Percentiles rank a stretch among this genome's conserved stretches.
phyloP scores from a whole-genome alignment of 768 basidiomycete species.

The Kwoniella botswanensis region DNA sequence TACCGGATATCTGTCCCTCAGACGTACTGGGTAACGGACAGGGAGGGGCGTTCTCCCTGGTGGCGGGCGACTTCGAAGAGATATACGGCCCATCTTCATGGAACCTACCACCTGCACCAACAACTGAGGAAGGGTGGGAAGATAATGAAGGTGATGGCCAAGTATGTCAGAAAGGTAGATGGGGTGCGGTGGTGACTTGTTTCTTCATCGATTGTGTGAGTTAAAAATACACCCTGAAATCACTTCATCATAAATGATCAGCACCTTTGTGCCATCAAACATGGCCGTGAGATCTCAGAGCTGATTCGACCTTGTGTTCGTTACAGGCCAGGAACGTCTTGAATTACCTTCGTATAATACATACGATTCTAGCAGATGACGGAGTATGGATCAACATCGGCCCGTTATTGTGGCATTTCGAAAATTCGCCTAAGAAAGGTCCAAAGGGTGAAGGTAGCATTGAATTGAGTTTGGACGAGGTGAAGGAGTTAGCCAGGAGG shows the following conservation, averaged over 20 bases:
- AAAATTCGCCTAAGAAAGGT: slow-evolving; percentile 70
- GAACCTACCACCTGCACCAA: slow-evolving; percentile 14
- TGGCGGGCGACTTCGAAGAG: slow-evolving; percentile 95
- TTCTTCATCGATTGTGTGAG: slow-evolving; percentile 95
- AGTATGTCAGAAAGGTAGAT: slow-evolving; percentile 71
- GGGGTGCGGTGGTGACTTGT: slow-evolving; percentile 90
- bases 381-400: slow-evolving; percentile 95
- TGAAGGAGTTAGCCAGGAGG: slow-evolving; percentile 71
- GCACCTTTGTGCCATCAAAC: background rate
- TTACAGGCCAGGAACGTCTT: slow-evolving; percentile 85
- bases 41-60: slow-evolving; percentile 65
- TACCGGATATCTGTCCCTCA: slow-evolving; percentile 85
- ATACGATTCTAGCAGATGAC: slow-evolving; percentile 77
- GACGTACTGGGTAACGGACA: slow-evolving; percentile 62
- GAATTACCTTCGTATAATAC: slow-evolving; percentile 85
- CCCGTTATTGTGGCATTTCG: slow-evolving; percentile 95
- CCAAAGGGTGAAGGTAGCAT: slow-evolving; percentile 72
- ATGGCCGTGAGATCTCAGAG: background rate
- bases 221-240: background rate
- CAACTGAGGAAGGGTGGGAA: slow-evolving; percentile 55
- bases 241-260: background rate
- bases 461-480: slow-evolving; percentile 86
- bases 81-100: slow-evolving; percentile 67
- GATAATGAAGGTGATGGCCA: slow-evolving; percentile 58
- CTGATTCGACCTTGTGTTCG: background rate